Base-by-base conservation (phyloP, 2,329 filamentous ascomycete species). In the Zalaria obscura region DNA sequence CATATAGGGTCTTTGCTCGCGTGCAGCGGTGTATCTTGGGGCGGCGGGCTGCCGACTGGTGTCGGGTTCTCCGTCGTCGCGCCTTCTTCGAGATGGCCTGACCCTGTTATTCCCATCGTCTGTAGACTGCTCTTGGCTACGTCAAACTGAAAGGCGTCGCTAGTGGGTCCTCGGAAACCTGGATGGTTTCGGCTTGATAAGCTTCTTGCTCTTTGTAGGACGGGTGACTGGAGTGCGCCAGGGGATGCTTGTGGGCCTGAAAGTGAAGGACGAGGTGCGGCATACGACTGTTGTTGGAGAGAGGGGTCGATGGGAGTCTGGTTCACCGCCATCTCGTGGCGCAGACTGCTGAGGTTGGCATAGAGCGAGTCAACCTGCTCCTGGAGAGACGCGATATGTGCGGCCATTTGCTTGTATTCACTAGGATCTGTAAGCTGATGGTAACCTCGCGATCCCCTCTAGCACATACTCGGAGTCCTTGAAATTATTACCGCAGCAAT, bases 81-180 rank as follows among this genome's bases (percentile, higher is more conserved):
- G 31, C 69, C 69, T 31, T 78, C 76, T n/a, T 82, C 78, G 39
- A 79, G 77, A 38, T 80, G 78, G 1, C 72, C 73, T 2, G 76
- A 64, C 1, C 70, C 74, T 27, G 76, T 78, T 54, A 93, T 91
- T 3, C 87, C 87, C 83, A 94, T 93, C 45, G 80, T 88, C 54
- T 87, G 81, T 32, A 94, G 70, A 39, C 87, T 93, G 40, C 76
- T 84, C 58, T 86, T 88, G 31, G 88, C 87, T 9, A 94, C 80
- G 48, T 89, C 83, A 27, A 94, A 74, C 49, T 82, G 88, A 61
- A 88, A 94, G 2, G 80, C 78, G 37, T 78, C 81, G 61, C 85
- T 93, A 0, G 86, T 94, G 1, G 86, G 85, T 0, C 87, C 88
- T 43, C 83, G 79, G 55, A 91, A 94, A 25, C 75, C 72, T 3